Conservation (phyloP, 2,329 filamentous ascomycete species). For the Ophiocordyceps camponoti-saundersi region DNA sequence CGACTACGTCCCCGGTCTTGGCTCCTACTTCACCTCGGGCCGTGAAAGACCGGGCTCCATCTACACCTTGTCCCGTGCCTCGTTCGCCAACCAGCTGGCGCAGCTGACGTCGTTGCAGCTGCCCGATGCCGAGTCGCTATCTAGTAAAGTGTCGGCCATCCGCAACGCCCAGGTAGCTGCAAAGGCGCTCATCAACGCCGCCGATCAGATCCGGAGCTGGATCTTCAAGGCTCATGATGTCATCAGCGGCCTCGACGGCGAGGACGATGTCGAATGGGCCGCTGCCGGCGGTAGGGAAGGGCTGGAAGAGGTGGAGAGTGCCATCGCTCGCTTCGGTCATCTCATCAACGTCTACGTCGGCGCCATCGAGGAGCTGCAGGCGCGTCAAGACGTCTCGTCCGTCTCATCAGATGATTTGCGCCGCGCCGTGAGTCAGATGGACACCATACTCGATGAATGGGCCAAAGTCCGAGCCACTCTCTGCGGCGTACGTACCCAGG, state of each 20-base stretch:
- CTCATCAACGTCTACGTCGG: constrained; percentile 84
- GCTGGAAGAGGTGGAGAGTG: constrained; percentile 52
- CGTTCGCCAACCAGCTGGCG: constrained; percentile 83
- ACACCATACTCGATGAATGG: constrained; percentile 73
- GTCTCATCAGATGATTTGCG: constrained; percentile 58
- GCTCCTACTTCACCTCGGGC: constrained; percentile 50
- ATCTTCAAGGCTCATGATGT: constrained; percentile 85
- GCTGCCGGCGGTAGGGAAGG: constrained; percentile 72
- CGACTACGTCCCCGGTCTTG: constrained; percentile 31
- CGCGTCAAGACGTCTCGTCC: constrained; percentile 54
- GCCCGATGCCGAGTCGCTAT: constrained; percentile 69
- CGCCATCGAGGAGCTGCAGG: constrained; percentile 84
- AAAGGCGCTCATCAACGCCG: constrained; percentile 67
- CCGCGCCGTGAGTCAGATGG: constrained; percentile 73
- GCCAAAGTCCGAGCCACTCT: constrained; percentile 61
- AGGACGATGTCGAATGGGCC: constrained; percentile 97
- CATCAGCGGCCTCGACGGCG: constrained; percentile 73
- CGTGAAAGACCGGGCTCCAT: constrained; percentile 66
- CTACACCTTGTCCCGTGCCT: constrained; percentile 81
- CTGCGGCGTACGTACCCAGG: constrained; percentile 68
- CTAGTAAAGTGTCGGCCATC: constrained; percentile 69
- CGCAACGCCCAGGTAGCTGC: constrained; percentile 72
- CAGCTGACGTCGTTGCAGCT: constrained; percentile 83
- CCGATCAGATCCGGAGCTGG: constrained; percentile 87
- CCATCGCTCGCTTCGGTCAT: constrained; percentile 71